Evolutionary conservation across 768 basidiomycete genomes (phyloP).

Genomic region (Termitomyces sp.): DNA sequence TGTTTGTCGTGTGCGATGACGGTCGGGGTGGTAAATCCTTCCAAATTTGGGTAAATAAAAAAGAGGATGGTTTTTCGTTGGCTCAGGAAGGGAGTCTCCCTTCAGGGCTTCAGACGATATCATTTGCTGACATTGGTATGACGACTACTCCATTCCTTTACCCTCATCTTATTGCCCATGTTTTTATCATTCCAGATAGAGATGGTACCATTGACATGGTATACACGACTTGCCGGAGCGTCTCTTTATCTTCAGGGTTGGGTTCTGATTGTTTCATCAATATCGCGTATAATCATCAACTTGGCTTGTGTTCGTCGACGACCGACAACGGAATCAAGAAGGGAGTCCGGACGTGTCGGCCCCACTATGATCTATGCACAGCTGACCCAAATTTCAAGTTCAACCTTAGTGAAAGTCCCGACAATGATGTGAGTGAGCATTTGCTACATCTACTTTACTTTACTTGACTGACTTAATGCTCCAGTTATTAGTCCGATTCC

Average conservation of each 20-base stretch:
- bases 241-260: slow-evolving; percentile 63
- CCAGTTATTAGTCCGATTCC: slow-evolving; percentile 64
- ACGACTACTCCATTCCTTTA: neutral
- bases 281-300: slow-evolving; percentile 90
- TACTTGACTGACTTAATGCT: neutral
- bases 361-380: slow-evolving; percentile 74
- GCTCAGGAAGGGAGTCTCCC: slow-evolving; percentile 68
- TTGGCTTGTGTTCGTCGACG: slow-evolving; percentile 66
- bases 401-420: slow-evolving; percentile 44
- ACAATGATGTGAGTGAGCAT: slow-evolving; percentile 42
- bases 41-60: slow-evolving; percentile 92
- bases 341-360: slow-evolving; percentile 57
- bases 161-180: neutral
- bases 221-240: slow-evolving; percentile 74
- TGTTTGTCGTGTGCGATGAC: slow-evolving; percentile 84
- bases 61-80: slow-evolving; percentile 66
- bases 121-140: slow-evolving; percentile 89
- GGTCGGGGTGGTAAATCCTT: slow-evolving; percentile 54
- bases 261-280: slow-evolving; percentile 80
- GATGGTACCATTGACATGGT: slow-evolving; percentile 97
- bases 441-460: neutral
- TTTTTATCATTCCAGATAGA: slow-evolving; percentile 50
- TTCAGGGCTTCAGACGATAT: slow-evolving; percentile 65
- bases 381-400: slow-evolving; percentile 80
- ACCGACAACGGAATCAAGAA: slow-evolving; percentile 43